Base-by-base conservation (phyloP, 2,329 filamentous ascomycete genomes). In the Ceratocystis albifundus region DNA sequence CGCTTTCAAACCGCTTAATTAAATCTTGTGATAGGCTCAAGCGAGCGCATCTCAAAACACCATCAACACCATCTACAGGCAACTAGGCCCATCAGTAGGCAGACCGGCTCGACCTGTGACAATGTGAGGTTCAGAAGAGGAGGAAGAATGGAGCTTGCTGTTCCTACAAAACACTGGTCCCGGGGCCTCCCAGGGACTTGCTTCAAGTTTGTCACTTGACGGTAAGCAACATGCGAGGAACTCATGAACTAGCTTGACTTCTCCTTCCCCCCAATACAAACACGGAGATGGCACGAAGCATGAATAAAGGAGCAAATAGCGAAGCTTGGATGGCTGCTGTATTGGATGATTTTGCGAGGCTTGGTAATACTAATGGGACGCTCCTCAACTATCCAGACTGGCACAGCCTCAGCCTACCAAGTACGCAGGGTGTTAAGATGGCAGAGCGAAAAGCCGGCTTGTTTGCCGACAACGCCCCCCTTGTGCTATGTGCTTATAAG, bases 41-140 rank as follows among this genome's bases (percentile, higher is more conserved):
- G 12, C 15, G 55, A n/a, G 55, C 55, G 20, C 55, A 32, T 32
- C 55, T 59, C 55, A 28, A 59, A 59, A 59, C 55, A 36, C 55
- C 36, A 10, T 12, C 5, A 20, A 17, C 55, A 36, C 55, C 36
- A 10, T 12, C 5, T n/a, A 17, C 3, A 59, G 28, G 7, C 17
- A n/a, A 7, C 28, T 20, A 30, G 15, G 2, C 28, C 28, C 30
- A n/a, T 4, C 53, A 59, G 15, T n/a, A 59, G 28, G 25, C 6
- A 30, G 55, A 30, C 28, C 53, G n/a, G 17, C 53, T 10, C 10
- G 1, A 25, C 53, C 53, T 17, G 48, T 20, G 50, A 25, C 50
- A 25, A 25, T 25, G 17, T 4, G 2, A 30, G 53, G 28, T 4
- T 15, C 20, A 4, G 15, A 30, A 59, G 25, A 15, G 32, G 5